Conservation (phyloP, 192 early-diverging fungal species). For the Umbelopsis sp. region DNA sequence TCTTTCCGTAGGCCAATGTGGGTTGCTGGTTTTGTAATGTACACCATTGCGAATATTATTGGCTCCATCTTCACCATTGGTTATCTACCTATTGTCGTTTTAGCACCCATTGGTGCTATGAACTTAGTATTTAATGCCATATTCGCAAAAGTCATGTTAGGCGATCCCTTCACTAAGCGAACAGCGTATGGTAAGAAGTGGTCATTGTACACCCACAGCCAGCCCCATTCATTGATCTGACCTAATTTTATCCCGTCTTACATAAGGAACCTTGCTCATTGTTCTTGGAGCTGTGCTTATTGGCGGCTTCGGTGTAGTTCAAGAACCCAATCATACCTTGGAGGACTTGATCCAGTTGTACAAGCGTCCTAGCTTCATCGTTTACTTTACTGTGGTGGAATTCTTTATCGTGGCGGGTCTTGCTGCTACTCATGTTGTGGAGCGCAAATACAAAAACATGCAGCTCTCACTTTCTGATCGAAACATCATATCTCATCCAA, state of each 20-base stretch:
- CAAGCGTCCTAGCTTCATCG: conserved; percentile 66
- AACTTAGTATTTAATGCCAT: conserved; percentile 78
- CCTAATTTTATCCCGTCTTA: not conserved
- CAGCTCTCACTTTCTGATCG: not conserved
- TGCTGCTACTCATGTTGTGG: conserved; percentile 48
- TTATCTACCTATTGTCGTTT: conserved; percentile 75
- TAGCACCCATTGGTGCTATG: conserved; percentile 75
- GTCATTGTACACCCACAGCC: not conserved
- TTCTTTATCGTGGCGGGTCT: conserved; percentile 52
- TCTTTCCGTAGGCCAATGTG: conserved; percentile 61
- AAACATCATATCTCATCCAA: not conserved
- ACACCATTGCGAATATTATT: conserved; percentile 68
- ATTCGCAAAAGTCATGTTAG: conserved; percentile 67
- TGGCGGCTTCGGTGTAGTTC: conserved; percentile 74
- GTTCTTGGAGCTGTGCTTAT: conserved; percentile 68
- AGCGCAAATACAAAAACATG: conserved; percentile 12
- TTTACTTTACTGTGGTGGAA: conserved; percentile 63
- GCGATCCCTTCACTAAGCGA: conserved; percentile 64
- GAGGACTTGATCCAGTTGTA: conserved; percentile 68
- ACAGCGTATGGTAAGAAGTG: conserved; percentile 49
- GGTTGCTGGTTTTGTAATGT: conserved; percentile 71
- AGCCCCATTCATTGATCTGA: not conserved
- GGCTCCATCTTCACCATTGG: conserved; percentile 74
- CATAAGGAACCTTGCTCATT: conserved; percentile 68
- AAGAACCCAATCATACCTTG: conserved; percentile 73